Evolutionary conservation across 768 basidiomycete species (phyloP).

Genomic region (Leucosporidium scottii): DNA sequence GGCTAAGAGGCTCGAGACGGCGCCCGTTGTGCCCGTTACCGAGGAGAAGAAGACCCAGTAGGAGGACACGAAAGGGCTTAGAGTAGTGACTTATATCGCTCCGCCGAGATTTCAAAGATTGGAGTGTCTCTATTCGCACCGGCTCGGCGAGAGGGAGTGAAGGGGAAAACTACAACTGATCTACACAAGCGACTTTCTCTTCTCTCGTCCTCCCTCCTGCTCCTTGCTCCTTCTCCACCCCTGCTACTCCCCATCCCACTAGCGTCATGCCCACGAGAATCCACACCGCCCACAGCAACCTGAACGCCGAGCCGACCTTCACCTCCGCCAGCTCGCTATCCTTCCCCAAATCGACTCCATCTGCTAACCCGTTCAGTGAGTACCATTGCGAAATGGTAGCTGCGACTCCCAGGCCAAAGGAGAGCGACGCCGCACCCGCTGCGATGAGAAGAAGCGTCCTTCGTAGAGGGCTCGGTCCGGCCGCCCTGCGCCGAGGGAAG

Average conservation of each 20-base stretch:
- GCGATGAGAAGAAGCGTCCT: background rate
- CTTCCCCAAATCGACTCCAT: background rate
- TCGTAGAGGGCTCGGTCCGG: too few relatives aligned
- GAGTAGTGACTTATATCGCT: background rate
- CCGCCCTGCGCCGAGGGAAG: background rate
- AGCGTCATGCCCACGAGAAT: background rate
- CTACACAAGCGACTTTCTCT: background rate
- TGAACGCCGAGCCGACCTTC: background rate
- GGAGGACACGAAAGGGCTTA: background rate
- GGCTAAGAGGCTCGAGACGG: background rate
- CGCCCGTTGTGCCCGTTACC: constrained; percentile 5
- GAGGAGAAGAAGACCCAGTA: constrained; percentile 32
- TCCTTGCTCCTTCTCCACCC: background rate
- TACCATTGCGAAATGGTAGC: background rate
- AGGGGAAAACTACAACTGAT: background rate
- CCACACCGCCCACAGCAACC: background rate
- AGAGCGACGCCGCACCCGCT: background rate
- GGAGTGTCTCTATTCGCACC: background rate
- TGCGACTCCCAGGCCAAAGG: background rate
- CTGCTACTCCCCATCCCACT: background rate
- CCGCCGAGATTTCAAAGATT: background rate
- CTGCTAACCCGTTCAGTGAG: background rate
- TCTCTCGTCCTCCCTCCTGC: background rate
- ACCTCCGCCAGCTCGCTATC: background rate
- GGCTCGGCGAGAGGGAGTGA: background rate